phyloP scores from a whole-genome alignment of 371 early-diverging fungal species.

The Batkoa obscura region DNA sequence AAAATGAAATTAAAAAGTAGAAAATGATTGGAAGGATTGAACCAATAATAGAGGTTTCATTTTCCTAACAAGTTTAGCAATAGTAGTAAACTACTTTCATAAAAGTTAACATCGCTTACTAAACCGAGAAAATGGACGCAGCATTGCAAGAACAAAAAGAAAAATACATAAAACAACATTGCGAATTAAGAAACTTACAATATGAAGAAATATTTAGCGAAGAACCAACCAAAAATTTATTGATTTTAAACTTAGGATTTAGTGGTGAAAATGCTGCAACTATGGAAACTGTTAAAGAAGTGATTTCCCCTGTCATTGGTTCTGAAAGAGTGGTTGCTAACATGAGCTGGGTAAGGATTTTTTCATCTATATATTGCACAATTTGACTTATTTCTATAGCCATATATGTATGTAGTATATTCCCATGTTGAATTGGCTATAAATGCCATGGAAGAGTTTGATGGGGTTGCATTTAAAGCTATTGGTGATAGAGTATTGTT shows the following conservation, averaged over 20 bases:
- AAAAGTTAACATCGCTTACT: too few relatives aligned
- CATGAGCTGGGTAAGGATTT: slow-evolving; percentile 1
- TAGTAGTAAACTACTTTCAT: too few relatives aligned
- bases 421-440: slow-evolving; percentile 1
- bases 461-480: background rate
- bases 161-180: too few relatives aligned
- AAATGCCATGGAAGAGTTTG: slow-evolving; percentile 2
- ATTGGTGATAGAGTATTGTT: background rate
- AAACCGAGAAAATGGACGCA: too few relatives aligned
- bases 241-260: slow-evolving; percentile 1
- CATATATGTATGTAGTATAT: slow-evolving; percentile 3
- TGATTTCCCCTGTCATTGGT: background rate
- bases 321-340: slow-evolving; percentile 1
- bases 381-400: background rate
- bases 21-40: too few relatives aligned
- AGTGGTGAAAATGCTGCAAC: background rate
- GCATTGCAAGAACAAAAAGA: too few relatives aligned
- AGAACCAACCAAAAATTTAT: slow-evolving; percentile 3
- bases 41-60: too few relatives aligned
- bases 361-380: background rate
- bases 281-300: background rate
- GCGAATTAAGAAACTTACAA: too few relatives aligned
- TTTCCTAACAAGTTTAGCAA: too few relatives aligned
- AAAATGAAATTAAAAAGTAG: too few relatives aligned
- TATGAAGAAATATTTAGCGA: too few relatives aligned